Evolutionary conservation across 257 asterid species (phyloP).

Genomic region (Fraxinus anomala): DNA sequence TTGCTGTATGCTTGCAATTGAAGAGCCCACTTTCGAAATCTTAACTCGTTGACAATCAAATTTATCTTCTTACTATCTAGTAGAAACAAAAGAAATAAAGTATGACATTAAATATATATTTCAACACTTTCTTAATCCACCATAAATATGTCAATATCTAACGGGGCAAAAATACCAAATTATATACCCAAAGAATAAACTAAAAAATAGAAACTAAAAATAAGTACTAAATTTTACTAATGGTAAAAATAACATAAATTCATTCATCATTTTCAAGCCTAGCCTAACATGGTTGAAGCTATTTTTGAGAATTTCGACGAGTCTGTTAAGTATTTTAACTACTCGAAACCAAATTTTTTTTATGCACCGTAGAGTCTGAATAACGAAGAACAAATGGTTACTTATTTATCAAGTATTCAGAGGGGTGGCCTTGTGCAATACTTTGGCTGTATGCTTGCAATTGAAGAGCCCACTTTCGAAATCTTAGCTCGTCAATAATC

Average conservation of each 20-base stretch:
- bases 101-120: too few species aligned
- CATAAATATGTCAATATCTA: too few species aligned
- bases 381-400: slow-evolving; percentile 37
- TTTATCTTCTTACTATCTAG: too few species aligned
- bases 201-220: too few species aligned
- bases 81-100: too few species aligned
- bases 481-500: slow-evolving; percentile 29
- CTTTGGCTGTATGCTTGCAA: slow-evolving; percentile 59
- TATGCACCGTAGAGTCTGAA: slow-evolving; percentile 10
- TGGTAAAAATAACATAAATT: too few species aligned
- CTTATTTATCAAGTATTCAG: slow-evolving; percentile 57
- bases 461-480: slow-evolving; percentile 45
- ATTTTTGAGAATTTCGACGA: slow-evolving; percentile 37
- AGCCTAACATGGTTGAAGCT: slow-evolving; percentile 35
- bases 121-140: too few species aligned
- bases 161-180: too few species aligned
- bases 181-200: too few species aligned
- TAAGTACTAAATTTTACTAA: too few species aligned
- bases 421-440: slow-evolving; percentile 71
- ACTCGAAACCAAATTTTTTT: slow-evolving; percentile 32
- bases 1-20: slow-evolving; percentile 60
- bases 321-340: slow-evolving; percentile 53
- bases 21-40: slow-evolving; percentile 42
- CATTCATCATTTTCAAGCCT: not conserved
- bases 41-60: slow-evolving; percentile 19